Evolutionary conservation across 1,284 basidiomycete species (phyloP), one percentile per base, ranked within the genome.

Genomic region (Cryptococcus jaspeensis): DNA sequence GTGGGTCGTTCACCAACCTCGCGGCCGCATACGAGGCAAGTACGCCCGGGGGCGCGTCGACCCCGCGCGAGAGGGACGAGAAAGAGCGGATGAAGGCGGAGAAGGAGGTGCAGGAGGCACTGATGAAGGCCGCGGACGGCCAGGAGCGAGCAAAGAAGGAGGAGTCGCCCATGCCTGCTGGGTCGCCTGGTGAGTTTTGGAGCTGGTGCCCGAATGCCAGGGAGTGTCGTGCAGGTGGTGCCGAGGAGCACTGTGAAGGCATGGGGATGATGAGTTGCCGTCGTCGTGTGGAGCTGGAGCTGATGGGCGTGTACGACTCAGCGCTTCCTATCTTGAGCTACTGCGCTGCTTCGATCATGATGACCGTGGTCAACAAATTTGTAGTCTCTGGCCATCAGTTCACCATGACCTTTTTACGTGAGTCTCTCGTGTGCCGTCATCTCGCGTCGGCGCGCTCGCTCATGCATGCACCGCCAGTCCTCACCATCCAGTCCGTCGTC

Each of bases 331-430:
- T 98, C 61, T 62, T 89, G 59, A 90, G 87, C 72, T 99, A 99
- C 78, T 99, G 96, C 73, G 65, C 89, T 18, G 92, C 95, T 1
- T 94, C 91, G 18, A 97, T 99, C 69, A 81, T 94, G 56, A 99
- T 99, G 96, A 99, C 96, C 0, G 85, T 99, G 47, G 85, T 97
- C 63, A 98, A 98, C 83, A 98, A 99, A 83, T 92, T 92, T 69
- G 91, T 98, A 55, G 94, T 99, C 12, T 98, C 94, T 6, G 96
- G 96, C 5, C 82, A 83, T 43, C 80, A 90, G 65, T 99, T 99
- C 79, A 90, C 89, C 65, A 98, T 99, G 94, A 99, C 92, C 67
- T 95, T 98, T 69, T 82, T 98, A 44, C 84, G 69, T 70, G 56
- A 65, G 69, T 59, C 25, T 39, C n/a, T 9, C 41, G 23, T 16